phyloP scores from a whole-genome alignment of 2,329 filamentous ascomycete genomes.

The Penicillium expansum region DNA sequence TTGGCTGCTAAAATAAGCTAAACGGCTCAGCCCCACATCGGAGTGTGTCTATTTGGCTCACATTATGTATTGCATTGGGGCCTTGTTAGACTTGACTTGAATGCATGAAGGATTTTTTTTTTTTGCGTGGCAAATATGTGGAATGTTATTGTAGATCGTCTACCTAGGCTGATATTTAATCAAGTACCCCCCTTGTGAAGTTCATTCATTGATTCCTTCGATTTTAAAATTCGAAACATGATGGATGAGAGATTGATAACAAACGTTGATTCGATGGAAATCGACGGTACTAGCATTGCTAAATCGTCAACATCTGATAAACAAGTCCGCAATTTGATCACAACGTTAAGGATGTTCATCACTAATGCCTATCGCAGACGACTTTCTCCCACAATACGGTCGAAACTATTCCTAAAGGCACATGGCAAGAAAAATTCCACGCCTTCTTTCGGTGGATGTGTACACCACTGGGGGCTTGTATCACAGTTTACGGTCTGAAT shows the following conservation, averaged over 20 bases:
- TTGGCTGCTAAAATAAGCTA: no score
- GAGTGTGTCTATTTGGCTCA: no score
- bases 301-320: neutral
- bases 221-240: neutral
- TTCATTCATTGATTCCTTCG: neutral
- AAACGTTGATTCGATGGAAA: neutral
- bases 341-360: neutral
- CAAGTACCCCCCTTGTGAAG: neutral
- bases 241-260: neutral
- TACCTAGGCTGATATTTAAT: no score
- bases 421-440: neutral
- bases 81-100: no score
- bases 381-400: neutral
- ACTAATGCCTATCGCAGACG: neutral
- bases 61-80: no score
- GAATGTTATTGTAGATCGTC: no score
- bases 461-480: slow-evolving; percentile 72
- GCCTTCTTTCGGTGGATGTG: slow-evolving; percentile 56
- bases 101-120: no score
- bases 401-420: neutral
- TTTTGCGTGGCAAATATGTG: no score
- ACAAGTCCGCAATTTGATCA: neutral
- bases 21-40: no score
- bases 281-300: neutral
- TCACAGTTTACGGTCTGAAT: slow-evolving; percentile 76